A percentile compares a stretch with the other conserved stretches of the same genome.
These are phyloP conservation scores for Cylindrotheca fusiformis DNA, from an alignment of 108 stramenopile species.

Conservation along the genomic window DNA sequence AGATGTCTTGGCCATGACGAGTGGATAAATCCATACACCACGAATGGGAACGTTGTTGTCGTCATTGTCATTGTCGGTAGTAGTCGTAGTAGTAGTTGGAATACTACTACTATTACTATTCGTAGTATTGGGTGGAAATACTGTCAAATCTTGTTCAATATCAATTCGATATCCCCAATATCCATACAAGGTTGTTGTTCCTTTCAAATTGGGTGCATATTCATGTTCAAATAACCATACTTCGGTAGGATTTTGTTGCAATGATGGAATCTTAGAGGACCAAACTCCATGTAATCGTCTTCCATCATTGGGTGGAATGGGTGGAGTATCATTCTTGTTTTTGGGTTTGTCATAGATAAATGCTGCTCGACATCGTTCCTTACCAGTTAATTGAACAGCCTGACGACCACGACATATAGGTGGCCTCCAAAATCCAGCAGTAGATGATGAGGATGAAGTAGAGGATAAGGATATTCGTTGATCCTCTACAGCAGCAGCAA, in stretches of 20 bases:
- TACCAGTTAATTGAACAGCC: too few relatives aligned
- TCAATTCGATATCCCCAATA: background rate
- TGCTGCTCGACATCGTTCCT: too few relatives aligned
- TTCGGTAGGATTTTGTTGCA: background rate
- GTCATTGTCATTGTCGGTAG: too few relatives aligned
- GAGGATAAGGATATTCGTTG: too few relatives aligned
- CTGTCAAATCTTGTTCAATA: background rate
- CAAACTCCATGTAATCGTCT: background rate
- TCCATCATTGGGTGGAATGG: background rate
- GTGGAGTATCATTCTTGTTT: too few relatives aligned
- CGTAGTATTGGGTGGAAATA: background rate
- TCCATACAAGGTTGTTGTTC: background rate
- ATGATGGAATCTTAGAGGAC: background rate
- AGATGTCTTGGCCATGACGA: conserved; percentile 1
- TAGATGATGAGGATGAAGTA: too few relatives aligned
- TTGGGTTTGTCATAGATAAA: too few relatives aligned
- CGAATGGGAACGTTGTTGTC: conserved; percentile 2
- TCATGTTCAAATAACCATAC: background rate
- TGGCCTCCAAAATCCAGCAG: too few relatives aligned
- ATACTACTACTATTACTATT: too few relatives aligned
- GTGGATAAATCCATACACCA: conserved; percentile 21
- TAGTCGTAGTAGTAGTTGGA: too few relatives aligned
- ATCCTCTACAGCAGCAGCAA: too few relatives aligned
- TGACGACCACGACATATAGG: too few relatives aligned
- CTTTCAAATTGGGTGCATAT: background rate